Percentiles rank a stretch among this genome's conserved stretches.
Conservation (phyloP, 257 asterid species). For the Paulownia fortunei region DNA sequence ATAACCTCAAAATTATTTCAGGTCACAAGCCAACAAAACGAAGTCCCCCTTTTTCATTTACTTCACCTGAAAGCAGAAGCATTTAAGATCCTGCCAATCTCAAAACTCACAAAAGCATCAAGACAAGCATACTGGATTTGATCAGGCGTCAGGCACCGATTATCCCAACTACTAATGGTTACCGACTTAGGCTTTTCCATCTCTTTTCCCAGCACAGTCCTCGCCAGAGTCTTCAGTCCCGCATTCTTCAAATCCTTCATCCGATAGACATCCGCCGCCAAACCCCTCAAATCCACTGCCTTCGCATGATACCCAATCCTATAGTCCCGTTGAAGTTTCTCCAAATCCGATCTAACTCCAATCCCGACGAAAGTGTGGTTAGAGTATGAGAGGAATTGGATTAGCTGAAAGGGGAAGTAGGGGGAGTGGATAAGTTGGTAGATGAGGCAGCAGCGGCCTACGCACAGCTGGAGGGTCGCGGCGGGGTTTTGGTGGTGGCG, state of each 20-base stretch:
- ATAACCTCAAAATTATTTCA: no score
- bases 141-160: constrained; percentile 33
- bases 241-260: constrained; percentile 24
- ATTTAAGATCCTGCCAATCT: constrained; percentile 41
- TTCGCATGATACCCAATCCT: constrained; percentile 30
- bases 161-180: constrained; percentile 49
- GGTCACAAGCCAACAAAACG: no score
- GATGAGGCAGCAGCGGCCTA: constrained; percentile 48
- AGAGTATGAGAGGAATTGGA: constrained; percentile 36
- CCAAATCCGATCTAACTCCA: constrained; percentile 40
- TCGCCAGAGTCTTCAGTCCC: constrained; percentile 43
- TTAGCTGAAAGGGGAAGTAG: constrained; percentile 32
- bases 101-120: constrained; percentile 51
- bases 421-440: constrained; percentile 46
- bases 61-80: constrained; percentile 30
- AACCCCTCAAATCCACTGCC: constrained; percentile 40
- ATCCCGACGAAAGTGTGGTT: constrained; percentile 46
- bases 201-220: constrained; percentile 40
- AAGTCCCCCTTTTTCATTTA: neutral
- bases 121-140: constrained; percentile 47
- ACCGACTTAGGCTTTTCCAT: constrained; percentile 42
- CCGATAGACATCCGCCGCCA: constrained; percentile 33
- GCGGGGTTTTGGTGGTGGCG: constrained; percentile 37
- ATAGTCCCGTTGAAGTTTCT: constrained; percentile 41
- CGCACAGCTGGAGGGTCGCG: constrained; percentile 50